A percentile compares a stretch with the other conserved stretches of the same genome.
Evolutionary conservation across 78 protist genomes (phyloP).

Genomic region (Chrysochromulina tobinii): DNA sequence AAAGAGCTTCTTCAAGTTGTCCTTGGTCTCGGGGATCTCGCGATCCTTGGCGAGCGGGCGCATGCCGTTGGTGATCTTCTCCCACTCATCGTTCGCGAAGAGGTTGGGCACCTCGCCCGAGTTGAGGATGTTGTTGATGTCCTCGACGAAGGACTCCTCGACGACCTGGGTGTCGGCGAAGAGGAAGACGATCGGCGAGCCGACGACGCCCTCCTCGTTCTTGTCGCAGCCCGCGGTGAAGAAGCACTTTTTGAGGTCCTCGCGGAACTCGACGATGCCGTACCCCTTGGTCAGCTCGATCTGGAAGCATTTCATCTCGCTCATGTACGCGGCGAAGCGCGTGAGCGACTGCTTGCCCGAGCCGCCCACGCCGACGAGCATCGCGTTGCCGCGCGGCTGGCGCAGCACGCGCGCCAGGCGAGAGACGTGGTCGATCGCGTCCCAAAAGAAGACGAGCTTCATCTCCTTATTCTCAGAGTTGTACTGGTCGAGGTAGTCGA

Average conservation of each 20-base stretch:
- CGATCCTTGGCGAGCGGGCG: background rate
- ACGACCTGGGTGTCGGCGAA: slow-evolving; percentile 72
- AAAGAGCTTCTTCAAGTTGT: slow-evolving; percentile 39
- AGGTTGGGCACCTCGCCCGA: slow-evolving; percentile 76
- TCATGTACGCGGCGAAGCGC: slow-evolving; percentile 55
- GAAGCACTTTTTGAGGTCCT: slow-evolving; percentile 67
- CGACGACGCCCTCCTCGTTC: too few species aligned
- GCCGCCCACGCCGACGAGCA: slow-evolving; percentile 72
- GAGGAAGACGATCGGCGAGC: slow-evolving; percentile 58
- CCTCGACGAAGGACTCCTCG: slow-evolving; percentile 73
- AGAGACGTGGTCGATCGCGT: slow-evolving; percentile 53
- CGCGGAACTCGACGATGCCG: slow-evolving; percentile 66
- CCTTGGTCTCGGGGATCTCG: slow-evolving; percentile 50
- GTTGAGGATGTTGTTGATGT: slow-evolving; percentile 75
- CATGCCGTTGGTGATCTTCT: slow-evolving; percentile 12
- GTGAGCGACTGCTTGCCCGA: slow-evolving; percentile 68
- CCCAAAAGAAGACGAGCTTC: slow-evolving; percentile 69
- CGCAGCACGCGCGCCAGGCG: slow-evolving; percentile 60
- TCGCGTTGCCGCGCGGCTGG: slow-evolving; percentile 66
- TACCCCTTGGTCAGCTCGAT: slow-evolving; percentile 62
- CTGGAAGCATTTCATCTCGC: slow-evolving; percentile 49
- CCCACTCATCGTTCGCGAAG: slow-evolving; percentile 64
- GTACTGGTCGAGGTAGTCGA: slow-evolving; percentile 66
- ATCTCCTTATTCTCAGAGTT: slow-evolving; percentile 42
- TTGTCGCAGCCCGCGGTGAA: slow-evolving; percentile 55